Evolutionary conservation across 768 basidiomycete genomes (phyloP).

Genomic region (Hemileccinum rubropunctum): DNA sequence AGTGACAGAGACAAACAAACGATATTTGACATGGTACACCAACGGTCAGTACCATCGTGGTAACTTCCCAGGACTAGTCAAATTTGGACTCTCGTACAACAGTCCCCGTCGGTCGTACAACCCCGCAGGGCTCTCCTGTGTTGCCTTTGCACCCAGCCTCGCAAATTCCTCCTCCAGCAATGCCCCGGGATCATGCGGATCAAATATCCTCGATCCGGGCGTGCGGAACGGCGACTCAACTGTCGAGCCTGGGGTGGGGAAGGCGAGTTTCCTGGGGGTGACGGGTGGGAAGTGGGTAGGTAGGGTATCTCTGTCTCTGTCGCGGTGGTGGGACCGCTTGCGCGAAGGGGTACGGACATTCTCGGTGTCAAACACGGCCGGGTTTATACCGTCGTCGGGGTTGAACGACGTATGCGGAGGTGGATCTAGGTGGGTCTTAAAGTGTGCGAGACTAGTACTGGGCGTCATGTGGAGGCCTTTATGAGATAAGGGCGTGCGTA

Average conservation of each 20-base stretch:
- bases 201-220: constrained; percentile 51
- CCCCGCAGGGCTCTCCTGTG: constrained; percentile 63
- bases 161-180: constrained; percentile 73
- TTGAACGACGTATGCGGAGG: constrained; percentile 40
- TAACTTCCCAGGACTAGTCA: constrained; percentile 54
- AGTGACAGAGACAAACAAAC: background rate
- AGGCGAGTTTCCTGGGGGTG: constrained; percentile 44
- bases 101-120: constrained; percentile 59
- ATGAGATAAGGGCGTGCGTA: constrained; percentile 66
- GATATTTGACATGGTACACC: background rate
- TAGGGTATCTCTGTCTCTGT: constrained; percentile 20
- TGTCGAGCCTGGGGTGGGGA: constrained; percentile 26
- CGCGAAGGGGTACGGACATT: constrained; percentile 46
- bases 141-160: constrained; percentile 41
- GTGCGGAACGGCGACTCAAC: constrained; percentile 48
- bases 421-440: constrained; percentile 67
- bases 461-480: constrained; percentile 71
- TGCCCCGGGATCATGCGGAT: constrained; percentile 68
- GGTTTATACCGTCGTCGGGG: constrained; percentile 33
- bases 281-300: constrained; percentile 32
- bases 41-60: constrained; percentile 48
- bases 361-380: constrained; percentile 35
- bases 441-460: constrained; percentile 60
- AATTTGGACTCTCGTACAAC: constrained; percentile 74
- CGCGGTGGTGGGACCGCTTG: constrained; percentile 35